Percentiles rank a stretch among this genome's conserved stretches.
Evolutionary conservation across 2,329 filamentous ascomycete species (phyloP).

Genomic region (Tolypocladium amazonense): DNA sequence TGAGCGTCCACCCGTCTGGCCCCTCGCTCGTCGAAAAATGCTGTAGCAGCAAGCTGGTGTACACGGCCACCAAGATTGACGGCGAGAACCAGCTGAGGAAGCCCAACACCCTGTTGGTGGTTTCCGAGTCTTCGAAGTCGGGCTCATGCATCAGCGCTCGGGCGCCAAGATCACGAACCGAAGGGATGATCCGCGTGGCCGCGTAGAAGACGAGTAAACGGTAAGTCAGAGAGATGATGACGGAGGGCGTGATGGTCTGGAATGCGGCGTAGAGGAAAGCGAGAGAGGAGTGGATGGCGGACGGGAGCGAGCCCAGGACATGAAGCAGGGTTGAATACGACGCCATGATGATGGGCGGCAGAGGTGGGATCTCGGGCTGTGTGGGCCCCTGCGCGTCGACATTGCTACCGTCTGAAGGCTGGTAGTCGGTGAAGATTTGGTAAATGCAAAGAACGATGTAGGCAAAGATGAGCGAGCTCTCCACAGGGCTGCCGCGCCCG

Average conservation of each 20-base stretch:
- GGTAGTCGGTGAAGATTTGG: constrained; percentile 98
- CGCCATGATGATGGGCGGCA: constrained; percentile 96
- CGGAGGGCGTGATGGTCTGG: constrained; percentile 89
- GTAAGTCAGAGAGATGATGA: constrained; percentile 90
- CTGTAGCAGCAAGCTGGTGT: constrained; percentile 89
- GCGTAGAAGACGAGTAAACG: constrained; percentile 92
- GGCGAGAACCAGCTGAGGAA: constrained; percentile 91
- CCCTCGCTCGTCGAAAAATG: constrained; percentile 76
- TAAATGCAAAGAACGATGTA: constrained; percentile 98
- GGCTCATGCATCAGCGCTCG: constrained; percentile 76
- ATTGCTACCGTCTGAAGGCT: constrained; percentile 59
- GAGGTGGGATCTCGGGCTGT: constrained; percentile 87
- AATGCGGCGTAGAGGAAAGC: constrained; percentile 85
- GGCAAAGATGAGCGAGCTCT: constrained; percentile 89
- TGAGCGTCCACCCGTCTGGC: constrained; percentile 70
- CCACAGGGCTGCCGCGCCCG: constrained; percentile 86
- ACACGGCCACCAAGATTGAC: constrained; percentile 88
- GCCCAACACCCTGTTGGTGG: constrained; percentile 67
- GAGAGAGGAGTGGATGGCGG: constrained; percentile 71
- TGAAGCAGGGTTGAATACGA: constrained; percentile 89
- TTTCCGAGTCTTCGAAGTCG: constrained; percentile 74
- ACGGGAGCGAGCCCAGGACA: constrained; percentile 71
- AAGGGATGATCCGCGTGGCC: constrained; percentile 90
- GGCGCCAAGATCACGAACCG: constrained; percentile 78
- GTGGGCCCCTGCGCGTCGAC: constrained; percentile 36